Conservation (phyloP, 2,329 filamentous ascomycete genomes). For the Cladosporium halotolerans region DNA sequence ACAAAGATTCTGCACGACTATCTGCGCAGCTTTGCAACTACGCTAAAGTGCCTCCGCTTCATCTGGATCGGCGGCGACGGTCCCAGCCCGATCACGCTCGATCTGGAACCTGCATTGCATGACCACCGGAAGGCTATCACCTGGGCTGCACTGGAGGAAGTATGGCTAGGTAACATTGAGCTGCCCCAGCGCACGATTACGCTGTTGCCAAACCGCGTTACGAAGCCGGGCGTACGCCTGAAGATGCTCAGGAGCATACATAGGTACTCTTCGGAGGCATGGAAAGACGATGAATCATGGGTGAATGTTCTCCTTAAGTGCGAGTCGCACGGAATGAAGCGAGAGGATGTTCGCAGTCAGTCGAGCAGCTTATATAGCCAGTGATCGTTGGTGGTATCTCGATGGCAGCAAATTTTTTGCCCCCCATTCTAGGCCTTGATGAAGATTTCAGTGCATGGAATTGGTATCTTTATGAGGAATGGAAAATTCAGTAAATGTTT, state of each 20-base stretch:
- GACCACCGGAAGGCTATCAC: slow-evolving; percentile 12
- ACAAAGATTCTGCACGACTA: slow-evolving; percentile 27
- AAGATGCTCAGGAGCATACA: slow-evolving; percentile 15
- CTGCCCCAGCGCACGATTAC: slow-evolving; percentile 14
- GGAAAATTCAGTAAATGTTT: too few relatives aligned
- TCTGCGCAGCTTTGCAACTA: slow-evolving; percentile 25
- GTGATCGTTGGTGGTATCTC: not conserved
- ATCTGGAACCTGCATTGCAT: slow-evolving; percentile 16
- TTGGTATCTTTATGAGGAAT: too few relatives aligned
- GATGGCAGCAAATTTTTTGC: too few relatives aligned
- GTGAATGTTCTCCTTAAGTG: slow-evolving; percentile 13
- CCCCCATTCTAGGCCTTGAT: too few relatives aligned
- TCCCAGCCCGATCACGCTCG: slow-evolving; percentile 25
- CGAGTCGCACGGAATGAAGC: not conserved
- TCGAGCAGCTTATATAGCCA: slow-evolving; percentile 11
- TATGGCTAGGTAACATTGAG: slow-evolving; percentile 22
- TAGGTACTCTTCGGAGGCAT: not conserved
- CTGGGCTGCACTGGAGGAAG: slow-evolving; percentile 20
- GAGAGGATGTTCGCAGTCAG: not conserved
- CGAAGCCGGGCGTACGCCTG: slow-evolving; percentile 12
- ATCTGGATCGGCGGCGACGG: slow-evolving; percentile 27
- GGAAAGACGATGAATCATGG: slow-evolving; percentile 13
- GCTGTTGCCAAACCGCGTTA: slow-evolving; percentile 1
- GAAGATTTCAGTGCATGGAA: too few relatives aligned
- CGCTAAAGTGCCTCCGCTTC: slow-evolving; percentile 24